Conservation (phyloP, 495 filamentous ascomycete genomes). For the Glarea lozoyensis region DNA sequence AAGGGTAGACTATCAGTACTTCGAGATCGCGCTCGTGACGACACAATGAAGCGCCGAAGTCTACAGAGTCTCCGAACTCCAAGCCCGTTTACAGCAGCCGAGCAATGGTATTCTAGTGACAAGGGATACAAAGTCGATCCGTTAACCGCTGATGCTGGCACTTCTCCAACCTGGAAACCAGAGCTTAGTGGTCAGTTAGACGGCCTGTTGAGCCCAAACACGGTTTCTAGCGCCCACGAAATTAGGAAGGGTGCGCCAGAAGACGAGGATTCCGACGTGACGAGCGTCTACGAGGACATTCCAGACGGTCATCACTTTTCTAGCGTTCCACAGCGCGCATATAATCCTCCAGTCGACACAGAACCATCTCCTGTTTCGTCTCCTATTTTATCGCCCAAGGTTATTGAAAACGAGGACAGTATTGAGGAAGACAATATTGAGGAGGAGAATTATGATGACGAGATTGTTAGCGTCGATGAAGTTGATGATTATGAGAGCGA, state of each 20-base stretch:
- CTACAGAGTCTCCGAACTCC: conserved; percentile 75
- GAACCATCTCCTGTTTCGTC: conserved; percentile 3
- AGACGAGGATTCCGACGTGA: conserved; percentile 29
- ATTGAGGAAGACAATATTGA: background rate
- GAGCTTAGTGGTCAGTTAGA: conserved; percentile 19
- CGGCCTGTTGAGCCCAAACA: background rate
- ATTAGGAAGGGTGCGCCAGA: background rate
- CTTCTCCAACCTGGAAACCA: conserved; percentile 23
- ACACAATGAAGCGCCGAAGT: conserved; percentile 74
- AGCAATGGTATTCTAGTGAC: conserved; percentile 60
- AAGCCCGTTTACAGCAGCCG: conserved; percentile 75
- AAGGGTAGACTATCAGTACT: conserved; percentile 85
- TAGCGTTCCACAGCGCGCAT: background rate
- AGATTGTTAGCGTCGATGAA: conserved; percentile 17
- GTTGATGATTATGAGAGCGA: conserved; percentile 21
- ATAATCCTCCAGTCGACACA: conserved; percentile 5
- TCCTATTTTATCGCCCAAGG: background rate
- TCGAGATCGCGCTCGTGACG: conserved; percentile 72
- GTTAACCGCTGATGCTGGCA: conserved; percentile 28
- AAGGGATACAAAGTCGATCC: conserved; percentile 29
- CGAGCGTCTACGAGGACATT: conserved; percentile 54
- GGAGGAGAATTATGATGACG: conserved; percentile 18
- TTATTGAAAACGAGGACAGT: conserved; percentile 4
- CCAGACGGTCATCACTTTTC: conserved; percentile 28
- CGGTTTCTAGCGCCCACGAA: background rate